Evolutionary conservation across 768 basidiomycete genomes (phyloP).

Genomic region (Coprinopsis marcescibilis): DNA sequence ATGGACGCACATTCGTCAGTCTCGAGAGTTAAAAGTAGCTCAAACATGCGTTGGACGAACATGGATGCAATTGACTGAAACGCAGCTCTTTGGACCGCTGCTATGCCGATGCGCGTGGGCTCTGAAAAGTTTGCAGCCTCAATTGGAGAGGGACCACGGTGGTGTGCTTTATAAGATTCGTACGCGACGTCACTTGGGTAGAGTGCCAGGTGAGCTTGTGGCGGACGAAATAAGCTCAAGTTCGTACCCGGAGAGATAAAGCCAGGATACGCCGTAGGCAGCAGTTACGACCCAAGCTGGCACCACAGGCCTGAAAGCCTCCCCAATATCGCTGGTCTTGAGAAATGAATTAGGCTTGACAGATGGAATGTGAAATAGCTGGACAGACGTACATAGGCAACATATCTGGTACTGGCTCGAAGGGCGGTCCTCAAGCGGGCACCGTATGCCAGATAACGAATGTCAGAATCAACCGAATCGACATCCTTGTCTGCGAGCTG

Average conservation of each 20-base stretch:
- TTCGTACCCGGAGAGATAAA: slow-evolving; percentile 59
- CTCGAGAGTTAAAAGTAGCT: slow-evolving; percentile 8
- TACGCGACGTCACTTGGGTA: slow-evolving; percentile 63
- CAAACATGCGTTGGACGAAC: slow-evolving; percentile 33
- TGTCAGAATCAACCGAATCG: slow-evolving; percentile 60
- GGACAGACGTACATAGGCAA: slow-evolving; percentile 66
- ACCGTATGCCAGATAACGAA: slow-evolving; percentile 73
- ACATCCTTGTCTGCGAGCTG: slow-evolving; percentile 57
- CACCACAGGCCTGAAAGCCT: slow-evolving; percentile 77
- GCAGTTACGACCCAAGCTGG: slow-evolving; percentile 66
- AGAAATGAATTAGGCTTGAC: slow-evolving; percentile 17
- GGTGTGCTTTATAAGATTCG: slow-evolving; percentile 74
- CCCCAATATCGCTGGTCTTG: slow-evolving; percentile 78
- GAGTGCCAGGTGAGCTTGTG: not conserved
- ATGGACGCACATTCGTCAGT: slow-evolving; percentile 9
- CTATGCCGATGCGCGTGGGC: slow-evolving; percentile 57
- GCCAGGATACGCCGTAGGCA: slow-evolving; percentile 78
- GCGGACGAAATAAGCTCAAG: not conserved
- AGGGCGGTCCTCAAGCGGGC: slow-evolving; percentile 73
- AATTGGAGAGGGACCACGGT: slow-evolving; percentile 56
- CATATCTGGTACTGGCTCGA: slow-evolving; percentile 61
- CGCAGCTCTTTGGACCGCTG: slow-evolving; percentile 69
- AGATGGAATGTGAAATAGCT: not conserved
- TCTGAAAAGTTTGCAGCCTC: slow-evolving; percentile 70
- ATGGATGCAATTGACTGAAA: slow-evolving; percentile 84